Conservation (phyloP, 257 asterid genomes). For the Scutellaria barbata region DNA sequence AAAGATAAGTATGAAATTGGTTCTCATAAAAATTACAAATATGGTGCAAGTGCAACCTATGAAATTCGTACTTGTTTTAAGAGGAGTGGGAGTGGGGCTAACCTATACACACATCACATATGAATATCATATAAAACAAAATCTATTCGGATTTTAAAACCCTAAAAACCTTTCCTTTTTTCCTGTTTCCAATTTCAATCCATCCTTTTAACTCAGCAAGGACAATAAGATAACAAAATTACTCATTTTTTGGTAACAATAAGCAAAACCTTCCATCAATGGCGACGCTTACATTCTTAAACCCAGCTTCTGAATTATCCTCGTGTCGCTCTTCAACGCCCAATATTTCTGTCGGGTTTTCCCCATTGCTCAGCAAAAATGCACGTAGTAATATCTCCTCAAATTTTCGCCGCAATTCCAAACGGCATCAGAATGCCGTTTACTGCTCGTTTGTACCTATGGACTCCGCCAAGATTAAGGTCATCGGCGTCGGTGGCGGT, state of each 20-base stretch:
- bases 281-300: constrained; percentile 59
- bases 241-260: constrained; percentile 27
- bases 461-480: constrained; percentile 95
- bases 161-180: constrained; percentile 30
- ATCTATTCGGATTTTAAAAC: constrained; percentile 20
- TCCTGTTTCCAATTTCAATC: constrained; percentile 16
- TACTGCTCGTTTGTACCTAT: constrained; percentile 58
- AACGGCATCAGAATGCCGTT: constrained; percentile 49
- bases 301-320: constrained; percentile 57
- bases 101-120: not conserved
- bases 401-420: constrained; percentile 46
- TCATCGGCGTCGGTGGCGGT: constrained; percentile 96
- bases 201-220: constrained; percentile 3
- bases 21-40: no score
- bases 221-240: constrained; percentile 31
- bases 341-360: constrained; percentile 46
- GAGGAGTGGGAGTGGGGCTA: no score
- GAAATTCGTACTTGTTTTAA: no score
- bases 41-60: no score
- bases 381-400: constrained; percentile 42
- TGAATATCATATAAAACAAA: constrained; percentile 7
- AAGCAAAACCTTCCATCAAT: constrained; percentile 32
- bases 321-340: constrained; percentile 49
- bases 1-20: no score
- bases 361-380: constrained; percentile 49